Conservation (phyloP, 169 alveolate species). For the Plasmodium yoelii region DNA sequence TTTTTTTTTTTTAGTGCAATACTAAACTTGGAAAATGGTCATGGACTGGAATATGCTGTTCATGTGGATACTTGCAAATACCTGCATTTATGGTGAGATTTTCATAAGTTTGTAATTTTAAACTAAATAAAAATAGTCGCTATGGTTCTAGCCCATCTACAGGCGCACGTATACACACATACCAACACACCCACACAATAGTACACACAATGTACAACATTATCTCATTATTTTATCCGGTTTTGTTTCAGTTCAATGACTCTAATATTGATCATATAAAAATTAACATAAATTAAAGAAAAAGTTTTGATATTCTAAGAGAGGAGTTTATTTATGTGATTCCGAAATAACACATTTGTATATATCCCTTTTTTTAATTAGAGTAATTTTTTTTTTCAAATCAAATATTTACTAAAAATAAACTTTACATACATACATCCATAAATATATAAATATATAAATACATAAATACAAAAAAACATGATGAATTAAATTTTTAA, state of each 20-base stretch:
- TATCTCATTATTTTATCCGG: background rate
- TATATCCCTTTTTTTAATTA: too few relatives aligned
- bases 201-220: background rate
- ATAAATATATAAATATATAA: too few relatives aligned
- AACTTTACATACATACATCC: too few relatives aligned
- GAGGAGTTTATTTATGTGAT: background rate
- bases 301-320: background rate
- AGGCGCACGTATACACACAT: too few relatives aligned
- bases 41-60: constrained; percentile 73
- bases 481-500: too few relatives aligned
- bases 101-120: background rate
- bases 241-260: background rate
- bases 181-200: background rate
- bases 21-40: constrained; percentile 67
- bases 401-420: too few relatives aligned
- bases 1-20: constrained; percentile 34
- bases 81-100: constrained; percentile 68
- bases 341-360: too few relatives aligned
- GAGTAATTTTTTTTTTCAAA: too few relatives aligned
- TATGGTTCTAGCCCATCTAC: background rate
- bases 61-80: constrained; percentile 66
- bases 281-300: background rate
- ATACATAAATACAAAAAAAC: too few relatives aligned
- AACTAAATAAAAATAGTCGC: background rate
- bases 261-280: constrained; percentile 29